These are phyloP conservation scores for Backusella mclennaniae DNA, from an alignment of 192 early-diverging fungal genomes.

Conservation along the genomic window DNA sequence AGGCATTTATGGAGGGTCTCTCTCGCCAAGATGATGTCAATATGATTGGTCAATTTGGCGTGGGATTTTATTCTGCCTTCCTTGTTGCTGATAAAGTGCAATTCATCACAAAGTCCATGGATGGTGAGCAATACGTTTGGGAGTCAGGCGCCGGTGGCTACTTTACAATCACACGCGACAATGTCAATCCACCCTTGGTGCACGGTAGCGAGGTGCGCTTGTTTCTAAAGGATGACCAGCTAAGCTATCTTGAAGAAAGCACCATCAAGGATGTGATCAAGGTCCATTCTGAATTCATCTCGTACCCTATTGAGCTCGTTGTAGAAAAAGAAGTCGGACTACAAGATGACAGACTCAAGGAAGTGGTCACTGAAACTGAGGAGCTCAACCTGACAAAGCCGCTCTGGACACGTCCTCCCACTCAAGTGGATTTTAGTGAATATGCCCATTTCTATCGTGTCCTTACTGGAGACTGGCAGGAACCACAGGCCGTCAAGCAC, in stretches of 20 bases:
- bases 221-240: slow-evolving; percentile 94
- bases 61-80: slow-evolving; percentile 99
- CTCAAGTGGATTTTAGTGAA: slow-evolving; percentile 93
- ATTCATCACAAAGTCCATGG: slow-evolving; percentile 94
- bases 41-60: slow-evolving; percentile 99
- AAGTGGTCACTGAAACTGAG: slow-evolving; percentile 78
- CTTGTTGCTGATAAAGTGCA: slow-evolving; percentile 96
- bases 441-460: slow-evolving; percentile 98
- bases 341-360: slow-evolving; percentile 77
- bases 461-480: slow-evolving; percentile 98
- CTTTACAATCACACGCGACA: slow-evolving; percentile 94
- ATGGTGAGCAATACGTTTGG: slow-evolving; percentile 96
- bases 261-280: slow-evolving; percentile 99
- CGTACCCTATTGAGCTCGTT: slow-evolving; percentile 95
- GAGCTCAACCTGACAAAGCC: slow-evolving; percentile 99
- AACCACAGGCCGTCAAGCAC: slow-evolving; percentile 96
- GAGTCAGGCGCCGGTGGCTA: slow-evolving; percentile 84
- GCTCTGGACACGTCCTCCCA: slow-evolving; percentile 90
- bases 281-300: slow-evolving; percentile 99
- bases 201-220: slow-evolving; percentile 95
- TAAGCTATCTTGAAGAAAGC: slow-evolving; percentile 97
- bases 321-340: slow-evolving; percentile 96
- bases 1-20: slow-evolving; percentile 98
- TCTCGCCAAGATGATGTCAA: slow-evolving; percentile 92
- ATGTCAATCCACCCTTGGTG: slow-evolving; percentile 80